Evolutionary conservation across 148 eudicot genomes (phyloP).

Genomic region (Silene conica): DNA sequence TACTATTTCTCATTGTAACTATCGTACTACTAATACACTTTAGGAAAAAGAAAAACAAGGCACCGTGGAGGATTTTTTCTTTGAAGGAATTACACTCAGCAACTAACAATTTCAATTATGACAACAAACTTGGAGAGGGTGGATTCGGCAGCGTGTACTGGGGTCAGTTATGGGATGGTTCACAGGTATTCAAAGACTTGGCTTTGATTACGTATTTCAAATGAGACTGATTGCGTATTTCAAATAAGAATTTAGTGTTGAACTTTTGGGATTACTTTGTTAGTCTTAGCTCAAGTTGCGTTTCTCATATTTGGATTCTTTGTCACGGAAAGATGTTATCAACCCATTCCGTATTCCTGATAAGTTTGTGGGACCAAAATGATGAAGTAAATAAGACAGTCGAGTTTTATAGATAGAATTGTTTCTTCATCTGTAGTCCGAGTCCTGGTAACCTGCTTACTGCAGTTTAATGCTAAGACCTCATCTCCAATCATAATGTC

Average conservation of each 20-base stretch:
- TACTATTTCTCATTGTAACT: neutral
- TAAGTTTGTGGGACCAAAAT: neutral
- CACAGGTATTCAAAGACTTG: slow-evolving; percentile 51
- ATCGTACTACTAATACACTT: neutral
- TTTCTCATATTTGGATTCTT: neutral
- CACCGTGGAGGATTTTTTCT: slow-evolving; percentile 83
- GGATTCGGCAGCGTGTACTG: slow-evolving; percentile 98
- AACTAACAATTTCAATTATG: slow-evolving; percentile 86
- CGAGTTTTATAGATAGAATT: neutral
- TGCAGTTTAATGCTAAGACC: slow-evolving; percentile 1
- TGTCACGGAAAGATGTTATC: neutral
- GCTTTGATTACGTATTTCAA: neutral
- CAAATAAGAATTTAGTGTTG: neutral
- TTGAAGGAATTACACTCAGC: slow-evolving; percentile 90
- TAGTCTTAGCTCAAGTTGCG: neutral
- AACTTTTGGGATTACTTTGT: neutral
- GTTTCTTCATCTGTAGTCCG: neutral
- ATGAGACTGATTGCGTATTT: too few species aligned
- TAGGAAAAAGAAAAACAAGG: slow-evolving; percentile 63
- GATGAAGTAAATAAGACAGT: neutral
- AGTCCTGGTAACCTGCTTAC: neutral
- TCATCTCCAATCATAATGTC: neutral
- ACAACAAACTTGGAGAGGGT: slow-evolving; percentile 95
- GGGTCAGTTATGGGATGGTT: slow-evolving; percentile 99
- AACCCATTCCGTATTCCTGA: neutral